These are phyloP conservation scores for Biscogniauxia sp. DNA, from an alignment of 2,329 filamentous ascomycete genomes.

Conservation along the genomic window DNA sequence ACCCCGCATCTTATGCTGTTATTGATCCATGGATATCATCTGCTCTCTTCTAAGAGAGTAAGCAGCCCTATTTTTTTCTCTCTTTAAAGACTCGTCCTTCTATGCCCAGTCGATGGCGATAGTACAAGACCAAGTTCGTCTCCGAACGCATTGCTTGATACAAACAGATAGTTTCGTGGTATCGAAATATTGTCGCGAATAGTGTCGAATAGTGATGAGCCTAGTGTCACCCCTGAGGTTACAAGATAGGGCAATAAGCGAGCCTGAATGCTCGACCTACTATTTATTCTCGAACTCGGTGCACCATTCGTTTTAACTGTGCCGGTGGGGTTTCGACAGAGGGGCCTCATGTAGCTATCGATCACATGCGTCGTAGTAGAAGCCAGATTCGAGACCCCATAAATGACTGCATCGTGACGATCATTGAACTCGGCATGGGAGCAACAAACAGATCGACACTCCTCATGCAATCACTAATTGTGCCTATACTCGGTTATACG, in stretches of 20 bases:
- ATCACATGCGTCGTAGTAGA: conserved; percentile 4
- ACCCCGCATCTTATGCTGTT: not conserved
- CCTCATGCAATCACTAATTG: conserved; percentile 2
- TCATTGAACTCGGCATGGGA: not conserved
- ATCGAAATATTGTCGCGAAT: not conserved
- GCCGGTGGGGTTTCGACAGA: not conserved
- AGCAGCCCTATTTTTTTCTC: too few relatives aligned
- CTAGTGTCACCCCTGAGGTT: too few relatives aligned
- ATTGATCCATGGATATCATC: not conserved
- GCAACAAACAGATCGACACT: not conserved
- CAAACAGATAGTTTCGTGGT: too few relatives aligned
- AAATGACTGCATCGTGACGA: not conserved
- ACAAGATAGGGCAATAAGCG: not conserved
- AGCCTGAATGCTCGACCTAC: not conserved
- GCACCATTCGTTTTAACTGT: not conserved
- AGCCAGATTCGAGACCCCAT: not conserved
- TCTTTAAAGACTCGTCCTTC: too few relatives aligned
- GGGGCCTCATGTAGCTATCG: not conserved
- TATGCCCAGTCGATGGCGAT: too few relatives aligned
- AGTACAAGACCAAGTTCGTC: too few relatives aligned
- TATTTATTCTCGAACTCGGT: not conserved
- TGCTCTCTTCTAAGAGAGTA: not conserved
- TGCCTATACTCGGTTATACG: conserved; percentile 33
- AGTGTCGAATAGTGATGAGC: not conserved
- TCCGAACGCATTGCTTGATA: too few relatives aligned